Evolutionary conservation across 129 eudicot genomes (phyloP).

Genomic region (Saposhnikovia divaricata): DNA sequence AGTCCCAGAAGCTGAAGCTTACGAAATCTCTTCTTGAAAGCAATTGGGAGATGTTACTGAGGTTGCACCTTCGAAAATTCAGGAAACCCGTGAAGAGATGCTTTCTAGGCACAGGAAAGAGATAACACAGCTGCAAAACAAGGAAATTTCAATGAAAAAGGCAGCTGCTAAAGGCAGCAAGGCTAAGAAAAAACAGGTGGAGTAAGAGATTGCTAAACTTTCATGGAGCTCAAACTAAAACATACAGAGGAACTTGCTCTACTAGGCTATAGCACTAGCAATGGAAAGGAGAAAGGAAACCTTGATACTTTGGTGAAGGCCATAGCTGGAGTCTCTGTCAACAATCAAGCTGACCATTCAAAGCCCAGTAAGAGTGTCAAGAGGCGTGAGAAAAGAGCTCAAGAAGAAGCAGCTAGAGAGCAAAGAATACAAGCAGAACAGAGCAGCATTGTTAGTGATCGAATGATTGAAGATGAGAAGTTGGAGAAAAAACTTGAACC

Average conservation of each 20-base stretch:
- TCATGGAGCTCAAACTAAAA: constrained; percentile 59
- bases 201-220: constrained; percentile 62
- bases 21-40: no score
- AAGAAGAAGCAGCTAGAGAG: constrained; percentile 86
- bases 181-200: constrained; percentile 95
- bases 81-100: constrained; percentile 86
- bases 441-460: constrained; percentile 58
- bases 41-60: constrained; percentile 31
- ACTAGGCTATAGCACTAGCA: constrained; percentile 44
- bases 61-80: constrained; percentile 23
- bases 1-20: no score
- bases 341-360: constrained; percentile 40
- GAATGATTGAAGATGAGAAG: constrained; percentile 51
- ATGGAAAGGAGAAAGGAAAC: constrained; percentile 34
- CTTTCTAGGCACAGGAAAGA: constrained; percentile 97
- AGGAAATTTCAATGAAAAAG: constrained; percentile 71
- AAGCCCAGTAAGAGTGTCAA: constrained; percentile 80
- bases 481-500: constrained; percentile 72
- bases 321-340: constrained; percentile 80
- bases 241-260: constrained; percentile 79
- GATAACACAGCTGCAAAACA: constrained; percentile 66
- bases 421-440: constrained; percentile 91
- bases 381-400: constrained; percentile 78
- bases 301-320: constrained; percentile 72
- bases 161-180: constrained; percentile 99